Evolutionary conservation across 2,329 filamentous ascomycete genomes (phyloP).

Genomic region (Calonectria leucothoes): DNA sequence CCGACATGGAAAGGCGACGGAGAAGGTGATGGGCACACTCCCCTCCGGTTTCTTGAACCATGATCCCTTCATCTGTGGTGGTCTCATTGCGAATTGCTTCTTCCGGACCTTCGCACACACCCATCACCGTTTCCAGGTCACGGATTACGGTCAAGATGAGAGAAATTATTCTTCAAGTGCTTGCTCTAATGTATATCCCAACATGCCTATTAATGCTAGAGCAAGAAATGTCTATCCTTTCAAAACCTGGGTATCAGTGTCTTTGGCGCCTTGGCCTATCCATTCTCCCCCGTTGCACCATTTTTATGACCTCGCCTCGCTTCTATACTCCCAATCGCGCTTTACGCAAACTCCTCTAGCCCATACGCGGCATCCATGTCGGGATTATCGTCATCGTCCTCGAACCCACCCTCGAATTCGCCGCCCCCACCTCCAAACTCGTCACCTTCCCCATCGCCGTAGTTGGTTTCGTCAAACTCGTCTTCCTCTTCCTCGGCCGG

Average conservation of each 20-base stretch:
- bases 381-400: constrained; percentile 52
- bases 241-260: constrained; percentile 15
- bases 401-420: constrained; percentile 47
- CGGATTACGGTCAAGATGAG: neutral
- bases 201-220: neutral
- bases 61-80: neutral
- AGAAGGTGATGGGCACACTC: neutral
- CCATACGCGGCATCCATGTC: constrained; percentile 53
- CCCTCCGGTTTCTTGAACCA: neutral
- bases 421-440: constrained; percentile 47
- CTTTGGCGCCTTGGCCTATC: neutral
- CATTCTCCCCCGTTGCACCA: neutral
- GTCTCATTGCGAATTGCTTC: neutral
- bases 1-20: neutral
- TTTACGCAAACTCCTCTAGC: constrained; percentile 39
- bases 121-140: neutral
- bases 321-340: neutral
- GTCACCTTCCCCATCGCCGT: constrained; percentile 43
- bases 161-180: neutral
- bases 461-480: constrained; percentile 49
- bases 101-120: neutral
- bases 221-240: constrained; percentile 4
- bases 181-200: constrained; percentile 1
- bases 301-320: neutral
- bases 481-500: constrained; percentile 49